Percentiles rank a stretch among this genome's conserved stretches.
Evolutionary conservation across 2,329 filamentous ascomycete genomes (phyloP).

Genomic region (Stachybotrys chlorohalonatus): DNA sequence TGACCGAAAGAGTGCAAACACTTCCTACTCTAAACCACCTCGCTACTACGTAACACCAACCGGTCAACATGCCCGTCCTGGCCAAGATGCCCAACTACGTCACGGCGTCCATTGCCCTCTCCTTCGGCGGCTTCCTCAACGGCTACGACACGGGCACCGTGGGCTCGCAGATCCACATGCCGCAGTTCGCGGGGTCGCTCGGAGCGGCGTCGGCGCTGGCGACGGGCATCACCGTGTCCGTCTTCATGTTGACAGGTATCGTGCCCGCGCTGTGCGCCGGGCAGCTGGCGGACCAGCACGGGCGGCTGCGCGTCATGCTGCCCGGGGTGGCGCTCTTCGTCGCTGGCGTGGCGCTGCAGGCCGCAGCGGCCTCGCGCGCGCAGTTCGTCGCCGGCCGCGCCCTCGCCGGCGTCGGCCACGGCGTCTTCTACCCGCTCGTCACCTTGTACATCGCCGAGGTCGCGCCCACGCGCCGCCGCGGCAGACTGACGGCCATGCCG

Average conservation of each 20-base stretch:
- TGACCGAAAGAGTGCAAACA: too few species aligned
- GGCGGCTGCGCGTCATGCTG: constrained; percentile 25
- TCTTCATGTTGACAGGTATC: constrained; percentile 47
- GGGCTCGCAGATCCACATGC: constrained; percentile 22
- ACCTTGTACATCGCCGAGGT: constrained; percentile 55
- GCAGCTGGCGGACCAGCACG: constrained; percentile 40
- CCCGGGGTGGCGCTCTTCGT: constrained; percentile 41
- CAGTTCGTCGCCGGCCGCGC: constrained; percentile 47
- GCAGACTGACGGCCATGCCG: constrained; percentile 39
- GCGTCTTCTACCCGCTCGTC: constrained; percentile 47
- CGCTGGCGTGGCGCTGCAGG: constrained; percentile 43
- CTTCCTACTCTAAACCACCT: too few species aligned
- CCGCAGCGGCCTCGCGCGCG: constrained; percentile 31
- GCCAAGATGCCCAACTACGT: constrained; percentile 18
- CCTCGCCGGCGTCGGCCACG: constrained; percentile 50
- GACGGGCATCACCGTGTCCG: constrained; percentile 49
- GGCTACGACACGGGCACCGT: constrained; percentile 27
- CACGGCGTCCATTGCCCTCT: constrained; percentile 18
- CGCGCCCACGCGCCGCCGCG: constrained; percentile 39
- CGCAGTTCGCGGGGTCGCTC: constrained; percentile 13
- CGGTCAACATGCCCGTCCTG: neutral
- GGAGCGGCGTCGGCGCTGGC: constrained; percentile 41
- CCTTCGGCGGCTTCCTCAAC: constrained; percentile 24
- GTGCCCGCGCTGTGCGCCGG: constrained; percentile 50
- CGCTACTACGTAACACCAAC: too few species aligned